Evolutionary conservation across 805 yeast genomes (phyloP).

Genomic region (Babjeviella inositovora): DNA sequence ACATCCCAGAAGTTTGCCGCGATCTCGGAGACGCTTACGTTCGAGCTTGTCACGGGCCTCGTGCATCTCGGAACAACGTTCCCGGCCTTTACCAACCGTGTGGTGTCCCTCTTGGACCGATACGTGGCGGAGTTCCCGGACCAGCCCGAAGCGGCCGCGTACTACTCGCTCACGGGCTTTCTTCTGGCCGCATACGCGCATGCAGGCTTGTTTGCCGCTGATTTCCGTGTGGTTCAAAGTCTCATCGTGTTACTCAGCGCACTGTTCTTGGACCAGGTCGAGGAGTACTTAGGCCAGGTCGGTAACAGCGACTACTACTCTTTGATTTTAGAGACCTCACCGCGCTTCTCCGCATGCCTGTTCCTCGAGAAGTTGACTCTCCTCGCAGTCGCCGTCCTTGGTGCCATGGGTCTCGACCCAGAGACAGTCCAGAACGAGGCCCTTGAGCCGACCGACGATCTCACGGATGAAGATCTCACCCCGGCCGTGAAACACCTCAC

Average conservation of each 20-base stretch:
- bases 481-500: slow-evolving; percentile 4
- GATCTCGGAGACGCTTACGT: slow-evolving; percentile 19
- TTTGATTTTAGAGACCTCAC: too few relatives aligned
- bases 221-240: too few relatives aligned
- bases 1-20: slow-evolving; percentile 23
- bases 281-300: too few relatives aligned
- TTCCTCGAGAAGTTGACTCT: too few relatives aligned
- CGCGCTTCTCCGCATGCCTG: too few relatives aligned
- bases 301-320: too few relatives aligned
- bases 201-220: too few relatives aligned
- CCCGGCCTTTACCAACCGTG: slow-evolving; percentile 4
- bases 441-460: slow-evolving; percentile 4
- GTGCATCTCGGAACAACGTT: slow-evolving; percentile 8
- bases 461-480: neutral
- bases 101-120: too few relatives aligned
- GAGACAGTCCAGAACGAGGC: neutral
- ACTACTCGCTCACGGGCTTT: slow-evolving; percentile 1
- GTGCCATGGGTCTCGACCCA: neutral
- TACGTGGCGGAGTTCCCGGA: slow-evolving; percentile 3
- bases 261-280: too few relatives aligned
- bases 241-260: too few relatives aligned
- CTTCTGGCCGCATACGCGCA: too few relatives aligned
- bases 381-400: slow-evolving; percentile 4
- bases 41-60: slow-evolving; percentile 14
- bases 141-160: too few relatives aligned